These are phyloP conservation scores for Ascochyta clinopodiicola DNA, from an alignment of 2,329 filamentous ascomycete genomes.

Conservation along the genomic window DNA sequence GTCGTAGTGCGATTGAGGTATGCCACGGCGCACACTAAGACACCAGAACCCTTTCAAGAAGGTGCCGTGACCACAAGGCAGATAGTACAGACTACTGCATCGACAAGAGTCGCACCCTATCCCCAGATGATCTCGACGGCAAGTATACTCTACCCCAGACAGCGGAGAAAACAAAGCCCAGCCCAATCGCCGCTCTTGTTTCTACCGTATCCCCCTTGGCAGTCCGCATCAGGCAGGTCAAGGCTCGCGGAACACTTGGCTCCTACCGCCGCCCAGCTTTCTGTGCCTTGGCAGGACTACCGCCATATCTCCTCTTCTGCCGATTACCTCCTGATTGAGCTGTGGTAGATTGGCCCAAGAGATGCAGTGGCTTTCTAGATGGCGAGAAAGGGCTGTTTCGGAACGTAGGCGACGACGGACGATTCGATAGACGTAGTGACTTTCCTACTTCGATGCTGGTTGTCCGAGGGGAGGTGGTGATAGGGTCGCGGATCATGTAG, in stretches of 20 bases:
- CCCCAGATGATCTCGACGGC: background rate
- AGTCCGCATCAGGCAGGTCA: conserved; percentile 16
- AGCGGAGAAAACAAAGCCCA: background rate
- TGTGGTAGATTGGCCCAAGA: conserved; percentile 10
- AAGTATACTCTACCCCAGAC: conserved; percentile 1
- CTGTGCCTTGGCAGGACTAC: conserved; percentile 19
- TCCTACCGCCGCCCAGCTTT: conserved; percentile 4
- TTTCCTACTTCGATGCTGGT: conserved; percentile 22
- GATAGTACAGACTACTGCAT: conserved; percentile 3
- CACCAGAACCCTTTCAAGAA: background rate
- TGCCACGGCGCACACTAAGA: background rate
- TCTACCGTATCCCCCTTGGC: conserved; percentile 15
- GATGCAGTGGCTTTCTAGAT: background rate
- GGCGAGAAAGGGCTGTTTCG: background rate
- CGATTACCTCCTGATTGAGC: conserved; percentile 12
- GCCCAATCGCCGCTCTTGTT: background rate
- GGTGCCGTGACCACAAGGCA: background rate
- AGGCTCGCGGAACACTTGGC: conserved; percentile 17
- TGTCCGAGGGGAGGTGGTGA: conserved; percentile 10
- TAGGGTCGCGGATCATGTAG: conserved; percentile 8
- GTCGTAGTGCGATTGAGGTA: background rate
- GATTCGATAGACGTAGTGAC: background rate
- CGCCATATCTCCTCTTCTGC: conserved; percentile 9
- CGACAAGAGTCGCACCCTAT: conserved; percentile 12
- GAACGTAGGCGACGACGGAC: background rate